Evolutionary conservation across 768 basidiomycete species (phyloP).

Genomic region (Lepiota brunneoincarnata): DNA sequence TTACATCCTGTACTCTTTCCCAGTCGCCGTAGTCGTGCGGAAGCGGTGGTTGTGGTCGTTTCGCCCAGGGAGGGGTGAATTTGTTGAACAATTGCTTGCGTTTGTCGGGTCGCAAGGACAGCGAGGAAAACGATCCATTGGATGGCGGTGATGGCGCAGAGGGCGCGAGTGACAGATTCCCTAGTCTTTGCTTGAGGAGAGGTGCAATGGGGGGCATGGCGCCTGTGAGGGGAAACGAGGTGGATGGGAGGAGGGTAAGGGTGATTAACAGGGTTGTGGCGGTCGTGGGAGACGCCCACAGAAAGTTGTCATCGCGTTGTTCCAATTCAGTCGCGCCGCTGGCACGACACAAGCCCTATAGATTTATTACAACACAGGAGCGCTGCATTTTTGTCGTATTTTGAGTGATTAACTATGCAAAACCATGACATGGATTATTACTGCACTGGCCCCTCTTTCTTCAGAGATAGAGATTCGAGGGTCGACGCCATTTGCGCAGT

Average conservation of each 20-base stretch:
- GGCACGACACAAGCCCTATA: too few relatives aligned
- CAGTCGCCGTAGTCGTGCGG: slow-evolving; percentile 44
- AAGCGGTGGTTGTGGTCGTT: slow-evolving; percentile 24
- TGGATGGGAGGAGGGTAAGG: neutral
- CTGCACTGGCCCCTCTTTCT: too few relatives aligned
- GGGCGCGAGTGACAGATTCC: slow-evolving; percentile 54
- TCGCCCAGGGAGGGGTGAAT: slow-evolving; percentile 54
- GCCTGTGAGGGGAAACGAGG: neutral
- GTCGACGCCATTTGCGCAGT: too few relatives aligned
- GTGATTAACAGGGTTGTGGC: too few relatives aligned
- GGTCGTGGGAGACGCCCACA: slow-evolving; percentile 3
- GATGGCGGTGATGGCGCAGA: slow-evolving; percentile 44
- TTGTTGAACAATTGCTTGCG: slow-evolving; percentile 26
- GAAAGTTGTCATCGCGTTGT: neutral
- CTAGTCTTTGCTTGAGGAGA: slow-evolving; percentile 64
- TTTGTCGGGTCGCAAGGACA: slow-evolving; percentile 11
- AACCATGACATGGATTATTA: too few relatives aligned
- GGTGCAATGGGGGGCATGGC: slow-evolving; percentile 25
- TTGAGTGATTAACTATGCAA: too few relatives aligned
- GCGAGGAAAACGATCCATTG: slow-evolving; percentile 7
- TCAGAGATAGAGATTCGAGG: too few relatives aligned
- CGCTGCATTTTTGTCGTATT: too few relatives aligned
- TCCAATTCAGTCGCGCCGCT: too few relatives aligned
- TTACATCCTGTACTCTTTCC: slow-evolving; percentile 61
- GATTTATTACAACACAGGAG: too few relatives aligned